Base-by-base conservation (phyloP, 148 eudicot genomes). In the Arbutus unedo region DNA sequence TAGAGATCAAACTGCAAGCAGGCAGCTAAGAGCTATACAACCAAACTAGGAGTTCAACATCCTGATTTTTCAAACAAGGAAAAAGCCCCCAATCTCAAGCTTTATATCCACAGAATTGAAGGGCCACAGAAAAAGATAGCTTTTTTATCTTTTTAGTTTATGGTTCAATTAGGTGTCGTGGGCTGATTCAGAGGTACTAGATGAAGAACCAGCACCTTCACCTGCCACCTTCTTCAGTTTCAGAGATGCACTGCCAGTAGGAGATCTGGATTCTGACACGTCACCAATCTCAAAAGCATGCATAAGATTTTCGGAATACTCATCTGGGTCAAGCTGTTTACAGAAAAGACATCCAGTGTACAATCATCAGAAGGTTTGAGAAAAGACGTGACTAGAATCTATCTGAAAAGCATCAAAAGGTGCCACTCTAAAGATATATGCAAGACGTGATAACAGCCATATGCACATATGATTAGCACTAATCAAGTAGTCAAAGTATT, bases 281-380 rank as follows among this genome's bases (percentile, higher is more conserved):
- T 90, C 90, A 60, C 91, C 91, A 57, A 84, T 85, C 74, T 86
- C 88, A 84, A 85, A 78, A 57, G 86, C 87, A 84, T 90, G 93
- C 2, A 91, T 92, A 72, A 86, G 89, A 82, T 87, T 84, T 83
- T 91, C 89, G 38, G 79, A 67, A 79, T 76, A 82, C 43, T 82
- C 89, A n/a, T 16, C 80, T 7, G 88, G 48, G 67, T 79, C 53
- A 18, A 85, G 74, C 97, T 93, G 92, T 74, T 80, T 31, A 70
- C 55, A 25, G 53, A 19, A 51, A 25, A 81, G 56, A 43, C 81
- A 49, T 49, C 11, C 16, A 78, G 25, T 74, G 18, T 81, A 73
- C 53, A 38, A 74, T 81, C 31, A 60, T 60, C 67, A 77, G 66
- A 54, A 31, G 53, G 38, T 50, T 77, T 13, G 48, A 14, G 21